Evolutionary conservation across 108 stramenopile genomes (phyloP), one percentile per base, ranked within the genome.

Genomic region (Fragilariopsis cylindrus): DNA sequence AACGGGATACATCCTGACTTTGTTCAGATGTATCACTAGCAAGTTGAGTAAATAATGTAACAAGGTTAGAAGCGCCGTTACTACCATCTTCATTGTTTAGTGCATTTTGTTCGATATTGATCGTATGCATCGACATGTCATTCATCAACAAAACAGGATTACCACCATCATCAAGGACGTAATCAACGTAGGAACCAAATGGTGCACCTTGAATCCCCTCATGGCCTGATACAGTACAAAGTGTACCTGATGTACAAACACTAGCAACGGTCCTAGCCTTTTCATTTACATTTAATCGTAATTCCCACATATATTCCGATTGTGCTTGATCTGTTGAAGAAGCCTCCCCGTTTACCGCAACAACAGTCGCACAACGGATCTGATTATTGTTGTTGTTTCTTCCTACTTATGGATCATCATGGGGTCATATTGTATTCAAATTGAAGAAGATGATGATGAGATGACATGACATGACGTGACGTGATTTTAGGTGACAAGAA

Each of bases 131-230:
- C 43, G 88, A 87, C 84, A 93, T 91, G 65, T 96, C 95, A 65
- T 96, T 92, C 82, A 99, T 95, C 57, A 99, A 84, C n/a, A 98
- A 81, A 43, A 97, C 93, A 15, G 97, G 98, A 80, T 90, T 86
- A 52, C 96, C 98, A 43, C 82, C 43, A 58, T 92, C 96, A 78
- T 98, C 98, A 19, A 99, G 79, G 7, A 99, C 96, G 77, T 98
- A 99, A 81, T 99, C 98, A 47, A 97, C 97, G 76, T 93, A 96
- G 55, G 93, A 93, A 39, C 97, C 97, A 69, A 98, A 98, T 42
- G 98, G 97, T 13, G 94, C 85, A 21, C 96, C 96, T 58, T 87
- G 80, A 65, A 96, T 90, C 12, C 87, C 96, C 4, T 89, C 88
- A 66, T 85, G 88, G 57, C 69, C 78, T 44, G 94, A 92, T 12